A percentile compares a stretch with the other conserved stretches of the same genome.
phyloP scores from a whole-genome alignment of 1,139 yeast genomes.

The Kodamaea ohmeri region DNA sequence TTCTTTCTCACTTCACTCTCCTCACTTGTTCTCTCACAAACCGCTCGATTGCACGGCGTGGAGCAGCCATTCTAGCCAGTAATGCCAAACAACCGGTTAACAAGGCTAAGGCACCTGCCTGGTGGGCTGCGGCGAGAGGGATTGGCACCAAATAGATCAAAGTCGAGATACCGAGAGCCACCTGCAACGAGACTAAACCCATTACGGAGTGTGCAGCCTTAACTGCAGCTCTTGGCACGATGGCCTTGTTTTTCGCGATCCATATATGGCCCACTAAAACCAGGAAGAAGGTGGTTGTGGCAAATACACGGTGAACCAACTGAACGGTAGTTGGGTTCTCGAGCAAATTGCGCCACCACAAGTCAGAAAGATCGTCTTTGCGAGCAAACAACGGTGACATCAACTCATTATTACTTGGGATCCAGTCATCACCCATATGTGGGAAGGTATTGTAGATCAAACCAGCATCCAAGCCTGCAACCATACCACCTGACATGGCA shows the following conservation, averaged over 20 bases:
- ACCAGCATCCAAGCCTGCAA: constrained; percentile 98
- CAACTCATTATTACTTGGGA: constrained; percentile 73
- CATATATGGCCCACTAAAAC: constrained; percentile 66
- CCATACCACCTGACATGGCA: constrained; percentile 96
- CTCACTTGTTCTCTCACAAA: constrained; percentile 23
- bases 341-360: constrained; percentile 86
- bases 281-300: constrained; percentile 74
- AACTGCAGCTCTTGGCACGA: constrained; percentile 57
- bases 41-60: constrained; percentile 48
- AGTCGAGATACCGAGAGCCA: constrained; percentile 80
- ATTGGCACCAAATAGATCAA: constrained; percentile 87
- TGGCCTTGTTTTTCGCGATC: constrained; percentile 51
- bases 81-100: constrained; percentile 75
- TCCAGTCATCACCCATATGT: constrained; percentile 81
- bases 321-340: constrained; percentile 98
- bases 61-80: constrained; percentile 66
- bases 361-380: constrained; percentile 63
- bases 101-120: constrained; percentile 92
- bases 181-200: constrained; percentile 84
- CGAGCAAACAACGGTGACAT: constrained; percentile 75
- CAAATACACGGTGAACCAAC: constrained; percentile 82
- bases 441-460: constrained; percentile 95
- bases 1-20: background rate
- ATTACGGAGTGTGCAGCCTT: constrained; percentile 63
- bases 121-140: constrained; percentile 92